A percentile compares a stretch with the other conserved stretches of the same genome.
phyloP scores from a whole-genome alignment of 371 early-diverging fungal species.

The Mortierella sp. region DNA sequence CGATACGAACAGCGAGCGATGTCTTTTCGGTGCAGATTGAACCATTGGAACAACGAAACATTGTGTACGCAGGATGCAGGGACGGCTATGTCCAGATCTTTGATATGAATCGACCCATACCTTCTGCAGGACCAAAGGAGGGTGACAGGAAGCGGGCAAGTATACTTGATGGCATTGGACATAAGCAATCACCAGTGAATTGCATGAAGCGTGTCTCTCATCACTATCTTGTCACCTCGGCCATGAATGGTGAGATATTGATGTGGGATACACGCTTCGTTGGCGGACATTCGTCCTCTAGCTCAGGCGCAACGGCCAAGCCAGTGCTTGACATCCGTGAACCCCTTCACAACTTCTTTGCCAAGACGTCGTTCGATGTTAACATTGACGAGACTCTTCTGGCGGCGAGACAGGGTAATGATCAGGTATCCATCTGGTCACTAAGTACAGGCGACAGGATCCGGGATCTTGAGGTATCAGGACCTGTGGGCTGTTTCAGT shows the following conservation, averaged over 20 bases:
- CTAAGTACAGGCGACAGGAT: slow-evolving; percentile 34
- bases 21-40: slow-evolving; percentile 45
- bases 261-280: slow-evolving; percentile 52
- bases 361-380: slow-evolving; percentile 30
- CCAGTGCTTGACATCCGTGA: slow-evolving; percentile 31
- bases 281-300: neutral
- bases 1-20: slow-evolving; percentile 42
- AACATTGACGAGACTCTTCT: slow-evolving; percentile 33
- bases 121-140: neutral
- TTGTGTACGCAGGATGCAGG: slow-evolving; percentile 52
- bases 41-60: slow-evolving; percentile 8
- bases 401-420: slow-evolving; percentile 21
- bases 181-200: slow-evolving; percentile 33
- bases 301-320: slow-evolving; percentile 6
- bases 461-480: slow-evolving; percentile 22
- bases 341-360: slow-evolving; percentile 17
- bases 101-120: slow-evolving; percentile 27
- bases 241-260: slow-evolving; percentile 48
- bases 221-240: slow-evolving; percentile 38
- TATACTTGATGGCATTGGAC: slow-evolving; percentile 34
- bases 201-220: slow-evolving; percentile 33
- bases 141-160: slow-evolving; percentile 2
- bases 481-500: slow-evolving; percentile 10
- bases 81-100: slow-evolving; percentile 36
- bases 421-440: slow-evolving; percentile 43